Conservation (phyloP, 495 filamentous ascomycete species). For the Cenococcum geophilum region DNA sequence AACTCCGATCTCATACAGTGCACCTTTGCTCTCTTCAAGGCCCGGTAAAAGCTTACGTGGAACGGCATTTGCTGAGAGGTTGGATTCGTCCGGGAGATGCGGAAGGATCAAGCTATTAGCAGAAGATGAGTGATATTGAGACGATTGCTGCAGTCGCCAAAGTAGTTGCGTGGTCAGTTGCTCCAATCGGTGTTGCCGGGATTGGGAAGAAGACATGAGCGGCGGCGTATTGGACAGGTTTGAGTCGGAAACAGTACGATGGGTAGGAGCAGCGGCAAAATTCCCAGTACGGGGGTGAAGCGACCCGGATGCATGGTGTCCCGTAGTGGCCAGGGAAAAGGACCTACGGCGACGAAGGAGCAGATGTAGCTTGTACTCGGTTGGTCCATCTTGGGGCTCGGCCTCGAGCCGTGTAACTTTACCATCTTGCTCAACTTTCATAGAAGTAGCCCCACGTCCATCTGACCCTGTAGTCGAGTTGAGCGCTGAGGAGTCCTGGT, state of each 20-base stretch:
- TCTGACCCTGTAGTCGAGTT: neutral
- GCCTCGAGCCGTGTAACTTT: constrained; percentile 72
- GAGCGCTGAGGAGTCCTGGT: constrained; percentile 12
- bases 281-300: constrained; percentile 46
- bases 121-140: constrained; percentile 77
- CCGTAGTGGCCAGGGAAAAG: constrained; percentile 60
- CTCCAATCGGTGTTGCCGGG: constrained; percentile 75
- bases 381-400: constrained; percentile 90
- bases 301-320: constrained; percentile 53
- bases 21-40: constrained; percentile 86
- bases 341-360: constrained; percentile 70
- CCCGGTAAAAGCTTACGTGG: constrained; percentile 66
- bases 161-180: constrained; percentile 90
- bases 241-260: constrained; percentile 24
- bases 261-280: constrained; percentile 17
- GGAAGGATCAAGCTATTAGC: constrained; percentile 65
- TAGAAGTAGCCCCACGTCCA: neutral
- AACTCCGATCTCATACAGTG: constrained; percentile 93
- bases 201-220: constrained; percentile 48
- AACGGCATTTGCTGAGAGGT: constrained; percentile 50
- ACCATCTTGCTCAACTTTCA: constrained; percentile 44
- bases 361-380: constrained; percentile 95
- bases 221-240: constrained; percentile 29
- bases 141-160: constrained; percentile 93
- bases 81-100: constrained; percentile 56